Evolutionary conservation across 1,139 yeast species (phyloP), one percentile per base, ranked within the genome.

Genomic region (Kluyveromyces sp.): DNA sequence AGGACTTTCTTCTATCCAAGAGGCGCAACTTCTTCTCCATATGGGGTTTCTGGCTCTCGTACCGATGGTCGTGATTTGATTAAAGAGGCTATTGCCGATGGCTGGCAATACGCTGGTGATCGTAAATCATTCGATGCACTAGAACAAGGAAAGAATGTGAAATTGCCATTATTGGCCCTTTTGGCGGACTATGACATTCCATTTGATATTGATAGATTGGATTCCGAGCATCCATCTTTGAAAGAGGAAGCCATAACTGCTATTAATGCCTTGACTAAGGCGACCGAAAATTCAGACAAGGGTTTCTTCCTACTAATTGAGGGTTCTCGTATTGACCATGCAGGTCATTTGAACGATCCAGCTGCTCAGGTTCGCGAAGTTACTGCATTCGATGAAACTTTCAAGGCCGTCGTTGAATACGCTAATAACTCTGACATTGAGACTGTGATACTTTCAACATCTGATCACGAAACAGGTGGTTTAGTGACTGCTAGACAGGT

Each of bases 401-500:
- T 83, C 65, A 64, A 74, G 53, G 81, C 83, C 5, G 95, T 82
- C 3, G 62, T 77, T 45, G 77, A 83, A 39, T 86, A 78, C 61
- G 85, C 83, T 36, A 77, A 81, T 51, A 58, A 71, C 4, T 61
- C 82, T 3, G 83, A 81, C 42, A 78, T 75, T 21, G 95, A 86
- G 52, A 87, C 95, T 0, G 72, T 83, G 42, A 75, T 86, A 35
- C 69, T 88, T 40, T 78, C 89, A 28, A 86, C 95, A 3, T 82
- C 92, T 28, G 96, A 88, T 63, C 96, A 88, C 66, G 96, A 88
- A 63, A 88, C 96, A 37, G 96, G 96, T 52, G 96, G 96, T 2
- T 71, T 88, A 55, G 79, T 79, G 29, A 74, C 84, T 42, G 87
- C 94, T 1, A 77, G 87, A 67, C 96, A 88, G 68, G 67, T 83